Evolutionary conservation across 1,284 basidiomycete genomes (phyloP).

Genomic region (Tylopilus sp.): DNA sequence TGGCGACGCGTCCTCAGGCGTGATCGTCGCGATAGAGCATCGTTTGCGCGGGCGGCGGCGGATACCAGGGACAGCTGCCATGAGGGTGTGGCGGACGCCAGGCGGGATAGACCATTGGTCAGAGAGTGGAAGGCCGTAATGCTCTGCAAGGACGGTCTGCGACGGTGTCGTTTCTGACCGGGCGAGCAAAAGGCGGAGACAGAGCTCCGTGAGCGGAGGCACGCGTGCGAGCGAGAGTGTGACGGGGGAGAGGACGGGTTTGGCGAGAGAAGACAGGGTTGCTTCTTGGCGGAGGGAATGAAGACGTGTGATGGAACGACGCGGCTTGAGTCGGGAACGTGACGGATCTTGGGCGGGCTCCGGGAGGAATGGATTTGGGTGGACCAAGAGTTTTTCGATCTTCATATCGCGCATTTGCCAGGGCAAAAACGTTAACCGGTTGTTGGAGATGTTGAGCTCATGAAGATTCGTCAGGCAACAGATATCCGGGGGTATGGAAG

Average conservation of each 20-base stretch:
- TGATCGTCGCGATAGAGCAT: constrained; percentile 6
- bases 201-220: constrained; percentile 47
- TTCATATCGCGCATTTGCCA: constrained; percentile 58
- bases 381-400: constrained; percentile 43
- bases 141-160: constrained; percentile 32
- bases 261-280: constrained; percentile 7
- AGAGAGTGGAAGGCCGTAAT: constrained; percentile 36
- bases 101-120: constrained; percentile 30
- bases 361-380: constrained; percentile 54
- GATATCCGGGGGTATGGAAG: constrained; percentile 62
- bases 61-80: constrained; percentile 36
- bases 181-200: constrained; percentile 46
- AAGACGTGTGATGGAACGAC: constrained; percentile 18
- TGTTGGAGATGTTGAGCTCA: constrained; percentile 59
- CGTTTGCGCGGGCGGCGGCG: constrained; percentile 23
- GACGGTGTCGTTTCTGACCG: constrained; percentile 15
- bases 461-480: constrained; percentile 48
- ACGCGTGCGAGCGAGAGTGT: constrained; percentile 28
- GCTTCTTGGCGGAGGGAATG: constrained; percentile 21
- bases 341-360: constrained; percentile 27
- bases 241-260: constrained; percentile 30
- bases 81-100: constrained; percentile 30
- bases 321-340: constrained; percentile 6
- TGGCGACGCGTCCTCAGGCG: background rate
- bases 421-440: constrained; percentile 57